Conservation (phyloP, 192 early-diverging fungal genomes). For the Coemansia sp. region DNA sequence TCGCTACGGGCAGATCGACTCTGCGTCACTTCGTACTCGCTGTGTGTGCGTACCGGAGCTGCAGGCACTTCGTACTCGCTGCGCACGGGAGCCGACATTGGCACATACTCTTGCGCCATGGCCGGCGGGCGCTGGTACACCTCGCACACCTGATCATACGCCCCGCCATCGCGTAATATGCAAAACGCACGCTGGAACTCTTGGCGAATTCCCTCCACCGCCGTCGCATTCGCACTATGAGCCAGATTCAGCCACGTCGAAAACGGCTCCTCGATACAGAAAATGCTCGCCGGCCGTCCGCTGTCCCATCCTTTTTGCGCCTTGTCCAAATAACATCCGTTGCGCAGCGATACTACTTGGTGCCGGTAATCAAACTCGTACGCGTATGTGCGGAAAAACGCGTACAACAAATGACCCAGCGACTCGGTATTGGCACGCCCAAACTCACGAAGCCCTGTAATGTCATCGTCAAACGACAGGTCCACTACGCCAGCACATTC, state of each 20-base stretch:
- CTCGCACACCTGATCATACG: conserved; percentile 43
- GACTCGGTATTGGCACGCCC: conserved; percentile 71
- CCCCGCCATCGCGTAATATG: conserved; percentile 57
- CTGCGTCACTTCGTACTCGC: background rate
- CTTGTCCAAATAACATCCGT: conserved; percentile 79
- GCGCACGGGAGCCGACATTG: background rate
- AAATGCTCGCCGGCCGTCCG: conserved; percentile 62
- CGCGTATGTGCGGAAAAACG: conserved; percentile 82
- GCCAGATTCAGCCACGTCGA: conserved; percentile 84
- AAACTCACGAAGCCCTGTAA: conserved; percentile 65
- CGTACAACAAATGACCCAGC: conserved; percentile 75
- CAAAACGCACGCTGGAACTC: conserved; percentile 78
- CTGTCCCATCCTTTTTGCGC: conserved; percentile 82
- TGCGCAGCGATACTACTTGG: conserved; percentile 77
- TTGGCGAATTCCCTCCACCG: conserved; percentile 73
- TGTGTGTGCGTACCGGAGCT: background rate
- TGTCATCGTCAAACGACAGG: conserved; percentile 73
- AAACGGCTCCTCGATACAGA: conserved; percentile 95
- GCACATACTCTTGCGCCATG: background rate
- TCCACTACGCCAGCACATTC: conserved; percentile 50
- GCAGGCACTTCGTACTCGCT: background rate
- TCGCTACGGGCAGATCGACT: background rate
- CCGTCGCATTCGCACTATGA: conserved; percentile 79
- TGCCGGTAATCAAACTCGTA: conserved; percentile 83
- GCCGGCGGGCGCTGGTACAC: conserved; percentile 39